These are phyloP conservation scores for Gastrodia elata DNA, from an alignment of 106 monocot genomes.

Conservation along the genomic window DNA sequence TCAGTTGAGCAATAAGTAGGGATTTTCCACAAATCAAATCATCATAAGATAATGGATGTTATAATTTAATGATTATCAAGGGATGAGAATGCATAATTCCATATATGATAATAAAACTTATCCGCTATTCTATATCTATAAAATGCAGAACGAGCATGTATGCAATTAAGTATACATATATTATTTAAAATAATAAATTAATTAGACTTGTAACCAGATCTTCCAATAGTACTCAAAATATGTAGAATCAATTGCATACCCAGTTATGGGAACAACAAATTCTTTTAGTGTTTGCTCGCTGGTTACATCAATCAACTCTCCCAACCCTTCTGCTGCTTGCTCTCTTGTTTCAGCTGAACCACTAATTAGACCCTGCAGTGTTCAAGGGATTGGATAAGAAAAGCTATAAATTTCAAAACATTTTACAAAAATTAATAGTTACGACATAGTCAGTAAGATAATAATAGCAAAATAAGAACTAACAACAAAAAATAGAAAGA, in stretches of 20 bases:
- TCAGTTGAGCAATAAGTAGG: too few relatives aligned
- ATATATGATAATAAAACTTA: too few relatives aligned
- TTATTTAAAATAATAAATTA: too few relatives aligned
- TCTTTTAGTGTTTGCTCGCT: conserved; percentile 86
- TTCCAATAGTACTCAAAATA: neutral
- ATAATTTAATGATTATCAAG: neutral
- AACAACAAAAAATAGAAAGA: neutral
- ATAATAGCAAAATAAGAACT: neutral
- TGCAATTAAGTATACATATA: too few relatives aligned
- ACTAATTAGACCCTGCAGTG: conserved; percentile 79
- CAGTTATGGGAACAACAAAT: conserved; percentile 96
- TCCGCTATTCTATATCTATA: too few relatives aligned
- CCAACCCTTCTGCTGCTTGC: conserved; percentile 87
- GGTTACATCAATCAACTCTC: conserved; percentile 92
- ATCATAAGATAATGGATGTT: too few relatives aligned
- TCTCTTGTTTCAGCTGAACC: conserved; percentile 91
- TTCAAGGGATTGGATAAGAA: neutral
- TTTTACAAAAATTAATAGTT: neutral
- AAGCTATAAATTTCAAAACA: neutral
- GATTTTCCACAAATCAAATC: too few relatives aligned
- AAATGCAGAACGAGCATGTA: too few relatives aligned
- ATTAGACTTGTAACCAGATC: neutral
- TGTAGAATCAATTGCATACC: conserved; percentile 37
- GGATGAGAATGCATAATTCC: neutral
- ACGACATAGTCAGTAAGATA: neutral